Evolutionary conservation across 768 basidiomycete species (phyloP), one percentile per base, ranked within the genome.

Genomic region (Suillus ampliporus): DNA sequence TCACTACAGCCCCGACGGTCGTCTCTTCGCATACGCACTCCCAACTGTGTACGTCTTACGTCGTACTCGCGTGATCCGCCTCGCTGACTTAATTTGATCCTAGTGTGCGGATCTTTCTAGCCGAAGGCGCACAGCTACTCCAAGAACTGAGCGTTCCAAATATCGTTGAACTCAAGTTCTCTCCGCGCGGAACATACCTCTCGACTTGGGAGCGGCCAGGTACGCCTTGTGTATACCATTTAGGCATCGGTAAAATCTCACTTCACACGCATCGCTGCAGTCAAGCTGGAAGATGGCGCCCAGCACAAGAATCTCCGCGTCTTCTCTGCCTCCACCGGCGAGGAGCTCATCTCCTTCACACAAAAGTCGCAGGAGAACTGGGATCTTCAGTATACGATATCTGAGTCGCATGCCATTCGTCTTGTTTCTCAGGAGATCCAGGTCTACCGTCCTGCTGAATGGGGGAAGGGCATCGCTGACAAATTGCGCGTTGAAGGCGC

Each of bases 271-370:
- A 6, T 23, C 28, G 48, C 58, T 51, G 19, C 66, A 85, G 87
- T 87, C 70, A 97, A 97, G 79, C 85, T 92, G 54, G 96, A 94
- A 73, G 95, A 95, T 66, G 94, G 91, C 61, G 74, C 86, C 3
- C 93, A 95, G 77, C 92, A 96, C 83, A 95, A 92, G 81, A 99
- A 99, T 75, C 86, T 96, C 63, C 89, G 92, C 63, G 83, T 97
- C 66, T 99, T 95, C 83, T 90, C 90, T 66, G 88, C 84, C 17
- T 89, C 88, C 13, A 90, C 92, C 0, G 94, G 93, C 50, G 87
- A 92, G 70, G 94, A 97, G 78, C 86, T 97, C 65, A 85, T 89
- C 64, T 80, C 89, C 46, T 97, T 97, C 31, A 31, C 88, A 54
- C 94, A 97, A 80, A 97, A 97, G 80, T 84, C 87, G n/a, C 86